These are phyloP conservation scores for Chamaenerion angustifolium DNA, from an alignment of 345 rosid genomes.

Conservation along the genomic window DNA sequence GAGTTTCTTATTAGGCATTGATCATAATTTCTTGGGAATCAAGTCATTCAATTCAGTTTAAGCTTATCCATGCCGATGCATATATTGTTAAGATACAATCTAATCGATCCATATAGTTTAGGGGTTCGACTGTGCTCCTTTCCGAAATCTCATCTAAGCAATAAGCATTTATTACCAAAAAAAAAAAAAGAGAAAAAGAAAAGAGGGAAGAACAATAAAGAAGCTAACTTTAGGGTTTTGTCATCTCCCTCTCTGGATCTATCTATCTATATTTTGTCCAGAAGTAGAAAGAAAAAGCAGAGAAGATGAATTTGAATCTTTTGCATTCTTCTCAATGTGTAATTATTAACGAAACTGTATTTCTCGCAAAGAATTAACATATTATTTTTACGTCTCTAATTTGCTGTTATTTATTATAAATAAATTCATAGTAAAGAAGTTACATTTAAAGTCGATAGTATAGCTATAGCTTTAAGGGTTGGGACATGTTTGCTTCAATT, in stretches of 20 bases:
- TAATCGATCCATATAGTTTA: background rate
- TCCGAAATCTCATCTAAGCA: too few species aligned
- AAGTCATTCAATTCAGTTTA: background rate
- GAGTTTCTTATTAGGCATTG: too few species aligned
- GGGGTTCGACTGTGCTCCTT: too few species aligned
- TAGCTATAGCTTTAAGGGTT: slow-evolving; percentile 27
- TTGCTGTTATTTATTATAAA: too few species aligned
- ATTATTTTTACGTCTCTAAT: background rate
- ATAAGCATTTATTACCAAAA: background rate
- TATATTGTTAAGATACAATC: background rate
- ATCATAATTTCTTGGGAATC: too few species aligned
- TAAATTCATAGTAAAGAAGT: too few species aligned
- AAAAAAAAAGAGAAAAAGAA: background rate
- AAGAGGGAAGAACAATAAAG: background rate
- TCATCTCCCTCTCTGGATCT: slow-evolving; percentile 5
- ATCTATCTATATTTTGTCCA: background rate
- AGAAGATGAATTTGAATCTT: background rate
- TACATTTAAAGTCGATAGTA: too few species aligned
- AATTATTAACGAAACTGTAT: background rate
- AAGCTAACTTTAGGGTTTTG: slow-evolving; percentile 11
- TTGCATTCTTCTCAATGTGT: background rate
- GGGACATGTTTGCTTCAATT: slow-evolving; percentile 70
- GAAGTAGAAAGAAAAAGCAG: background rate
- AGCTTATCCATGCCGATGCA: too few species aligned
- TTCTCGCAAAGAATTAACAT: too few species aligned